These are phyloP conservation scores for Tuber umbilicatum DNA, from an alignment of 495 filamentous ascomycete genomes.

Conservation along the genomic window DNA sequence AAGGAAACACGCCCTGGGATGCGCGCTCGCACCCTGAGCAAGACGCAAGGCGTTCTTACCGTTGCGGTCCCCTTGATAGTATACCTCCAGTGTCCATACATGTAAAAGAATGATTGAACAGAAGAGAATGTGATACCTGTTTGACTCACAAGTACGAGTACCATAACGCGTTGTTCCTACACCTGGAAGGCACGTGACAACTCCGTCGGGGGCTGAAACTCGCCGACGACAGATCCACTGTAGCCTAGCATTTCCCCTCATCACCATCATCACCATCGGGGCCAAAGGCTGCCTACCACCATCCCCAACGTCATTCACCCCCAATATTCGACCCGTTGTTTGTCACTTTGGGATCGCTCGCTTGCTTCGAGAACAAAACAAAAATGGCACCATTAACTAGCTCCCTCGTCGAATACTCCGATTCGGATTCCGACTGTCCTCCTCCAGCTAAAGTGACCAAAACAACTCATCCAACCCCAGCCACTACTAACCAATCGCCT, in stretches of 20 bases:
- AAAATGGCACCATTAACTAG: slow-evolving; percentile 16
- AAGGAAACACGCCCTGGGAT: no score
- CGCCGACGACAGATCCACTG: neutral
- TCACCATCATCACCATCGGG: neutral
- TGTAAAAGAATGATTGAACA: no score
- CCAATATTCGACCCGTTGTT: neutral
- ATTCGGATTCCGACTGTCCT: slow-evolving; percentile 49
- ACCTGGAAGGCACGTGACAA: no score
- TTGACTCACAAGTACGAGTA: no score
- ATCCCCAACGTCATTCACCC: neutral
- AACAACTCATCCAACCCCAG: slow-evolving; percentile 21
- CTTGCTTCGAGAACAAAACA: neutral
- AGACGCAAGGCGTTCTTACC: no score
- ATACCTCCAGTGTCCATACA: no score
- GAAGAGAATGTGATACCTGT: no score
- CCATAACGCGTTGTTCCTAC: no score
- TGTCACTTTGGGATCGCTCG: neutral
- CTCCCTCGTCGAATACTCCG: slow-evolving; percentile 67
- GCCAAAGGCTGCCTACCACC: neutral
- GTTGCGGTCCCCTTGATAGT: no score
- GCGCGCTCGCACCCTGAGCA: no score
- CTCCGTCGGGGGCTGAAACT: no score
- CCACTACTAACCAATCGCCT: slow-evolving; percentile 37
- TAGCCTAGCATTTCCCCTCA: neutral
- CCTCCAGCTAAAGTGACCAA: slow-evolving; percentile 23